These are phyloP conservation scores for Selenicereus undatus DNA, from an alignment of 148 eudicot species.

Conservation along the genomic window DNA sequence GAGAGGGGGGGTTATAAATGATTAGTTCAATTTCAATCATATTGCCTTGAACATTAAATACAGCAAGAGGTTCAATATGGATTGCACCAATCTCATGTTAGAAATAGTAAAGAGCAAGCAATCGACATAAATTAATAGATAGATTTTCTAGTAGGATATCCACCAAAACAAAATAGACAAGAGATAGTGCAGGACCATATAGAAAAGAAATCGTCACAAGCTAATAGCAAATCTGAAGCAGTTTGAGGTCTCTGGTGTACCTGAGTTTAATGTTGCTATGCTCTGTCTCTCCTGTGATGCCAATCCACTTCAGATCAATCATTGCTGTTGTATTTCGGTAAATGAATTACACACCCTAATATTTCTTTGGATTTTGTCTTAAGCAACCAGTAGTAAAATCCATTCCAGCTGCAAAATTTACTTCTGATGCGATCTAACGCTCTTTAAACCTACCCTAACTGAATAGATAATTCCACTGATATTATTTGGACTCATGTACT, in stretches of 20 bases:
- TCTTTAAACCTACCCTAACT: slow-evolving; percentile 6
- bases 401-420: slow-evolving; percentile 13
- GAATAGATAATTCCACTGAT: slow-evolving; percentile 3
- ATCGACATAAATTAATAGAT: background rate
- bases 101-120: background rate
- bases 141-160: background rate
- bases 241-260: slow-evolving; percentile 16
- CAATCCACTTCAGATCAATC: slow-evolving; percentile 4
- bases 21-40: background rate
- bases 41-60: background rate
- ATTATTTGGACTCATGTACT: slow-evolving; percentile 14
- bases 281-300: slow-evolving; percentile 18
- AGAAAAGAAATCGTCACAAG: slow-evolving; percentile 3
- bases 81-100: background rate
- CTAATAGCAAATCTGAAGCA: background rate
- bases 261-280: slow-evolving; percentile 9
- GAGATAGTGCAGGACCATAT: background rate
- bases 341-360: background rate
- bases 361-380: slow-evolving; percentile 6
- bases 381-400: background rate
- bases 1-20: background rate
- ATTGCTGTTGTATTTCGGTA: background rate
- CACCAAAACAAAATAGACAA: background rate
- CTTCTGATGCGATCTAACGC: slow-evolving; percentile 9
- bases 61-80: background rate